Conservation (phyloP, 257 asterid genomes). For the Apocynum venetum region DNA sequence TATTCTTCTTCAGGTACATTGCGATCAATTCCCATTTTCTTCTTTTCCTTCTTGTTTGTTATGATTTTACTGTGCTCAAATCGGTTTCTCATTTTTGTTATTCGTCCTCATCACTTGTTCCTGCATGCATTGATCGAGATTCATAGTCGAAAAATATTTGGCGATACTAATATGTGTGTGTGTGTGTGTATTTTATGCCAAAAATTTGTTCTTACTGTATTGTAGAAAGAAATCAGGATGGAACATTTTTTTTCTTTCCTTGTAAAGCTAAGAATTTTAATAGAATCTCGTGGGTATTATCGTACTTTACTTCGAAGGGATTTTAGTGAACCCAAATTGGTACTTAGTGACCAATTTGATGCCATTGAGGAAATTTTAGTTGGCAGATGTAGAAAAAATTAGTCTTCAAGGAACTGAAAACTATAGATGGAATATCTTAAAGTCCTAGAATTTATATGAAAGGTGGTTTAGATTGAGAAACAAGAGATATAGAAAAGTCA, state of each 20-base stretch:
- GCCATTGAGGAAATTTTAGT: background rate
- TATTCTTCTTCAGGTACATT: slow-evolving; percentile 36
- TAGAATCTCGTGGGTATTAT: background rate
- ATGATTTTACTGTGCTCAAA: background rate
- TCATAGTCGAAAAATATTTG: no score
- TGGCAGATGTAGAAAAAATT: background rate
- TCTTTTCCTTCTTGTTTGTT: background rate
- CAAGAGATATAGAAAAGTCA: background rate
- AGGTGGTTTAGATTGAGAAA: background rate
- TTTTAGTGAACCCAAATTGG: background rate
- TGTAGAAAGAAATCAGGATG: background rate
- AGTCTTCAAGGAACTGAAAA: background rate
- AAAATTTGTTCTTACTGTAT: background rate
- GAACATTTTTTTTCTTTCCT: background rate
- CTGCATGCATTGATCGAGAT: no score
- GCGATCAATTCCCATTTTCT: background rate
- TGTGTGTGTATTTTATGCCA: background rate
- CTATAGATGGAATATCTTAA: background rate
- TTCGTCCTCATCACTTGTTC: background rate
- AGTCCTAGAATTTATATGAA: background rate
- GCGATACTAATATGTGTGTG: no score
- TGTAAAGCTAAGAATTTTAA: background rate
- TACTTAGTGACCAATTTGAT: background rate
- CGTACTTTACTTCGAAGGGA: background rate
- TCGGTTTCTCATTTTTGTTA: background rate